Conservation (phyloP, 192 early-diverging fungal genomes). For the Mortierella alpina region DNA sequence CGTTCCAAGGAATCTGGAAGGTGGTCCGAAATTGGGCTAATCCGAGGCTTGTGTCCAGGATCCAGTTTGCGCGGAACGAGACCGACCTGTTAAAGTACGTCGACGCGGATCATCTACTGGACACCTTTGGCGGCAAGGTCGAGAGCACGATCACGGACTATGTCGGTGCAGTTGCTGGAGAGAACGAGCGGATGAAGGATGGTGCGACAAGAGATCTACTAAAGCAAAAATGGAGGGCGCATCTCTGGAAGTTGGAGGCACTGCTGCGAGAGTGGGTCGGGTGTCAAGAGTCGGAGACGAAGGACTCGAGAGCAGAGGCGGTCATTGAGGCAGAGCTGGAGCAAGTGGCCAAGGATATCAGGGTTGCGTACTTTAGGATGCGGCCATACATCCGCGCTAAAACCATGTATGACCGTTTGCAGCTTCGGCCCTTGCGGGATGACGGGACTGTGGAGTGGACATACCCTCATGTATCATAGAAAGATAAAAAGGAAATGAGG, state of each 20-base stretch:
- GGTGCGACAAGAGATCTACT: conserved; percentile 28
- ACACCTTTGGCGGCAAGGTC: too few relatives aligned
- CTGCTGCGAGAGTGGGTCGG: conserved; percentile 57
- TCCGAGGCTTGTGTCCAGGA: too few relatives aligned
- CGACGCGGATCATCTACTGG: too few relatives aligned
- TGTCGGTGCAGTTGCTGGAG: neutral
- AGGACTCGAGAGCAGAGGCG: conserved; percentile 25
- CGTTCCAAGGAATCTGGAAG: too few relatives aligned
- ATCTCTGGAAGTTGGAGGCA: conserved; percentile 56
- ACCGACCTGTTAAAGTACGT: too few relatives aligned
- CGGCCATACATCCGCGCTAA: conserved; percentile 59
- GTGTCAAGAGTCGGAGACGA: conserved; percentile 46
- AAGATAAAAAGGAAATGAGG: conserved; percentile 15
- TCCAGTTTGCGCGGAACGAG: too few relatives aligned
- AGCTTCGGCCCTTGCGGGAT: conserved; percentile 7
- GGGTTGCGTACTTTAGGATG: conserved; percentile 52
- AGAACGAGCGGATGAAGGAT: conserved; percentile 59
- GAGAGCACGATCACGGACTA: too few relatives aligned
- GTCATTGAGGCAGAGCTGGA: conserved; percentile 51
- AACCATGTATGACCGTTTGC: conserved; percentile 42
- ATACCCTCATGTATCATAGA: neutral
- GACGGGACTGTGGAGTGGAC: conserved; percentile 21
- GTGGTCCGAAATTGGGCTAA: too few relatives aligned
- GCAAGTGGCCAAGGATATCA: conserved; percentile 44
- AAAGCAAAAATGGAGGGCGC: conserved; percentile 22